Percentiles rank a stretch among this genome's conserved stretches.
phyloP scores from a whole-genome alignment of 1,284 basidiomycete species.

The Trichosporon ovoides region DNA sequence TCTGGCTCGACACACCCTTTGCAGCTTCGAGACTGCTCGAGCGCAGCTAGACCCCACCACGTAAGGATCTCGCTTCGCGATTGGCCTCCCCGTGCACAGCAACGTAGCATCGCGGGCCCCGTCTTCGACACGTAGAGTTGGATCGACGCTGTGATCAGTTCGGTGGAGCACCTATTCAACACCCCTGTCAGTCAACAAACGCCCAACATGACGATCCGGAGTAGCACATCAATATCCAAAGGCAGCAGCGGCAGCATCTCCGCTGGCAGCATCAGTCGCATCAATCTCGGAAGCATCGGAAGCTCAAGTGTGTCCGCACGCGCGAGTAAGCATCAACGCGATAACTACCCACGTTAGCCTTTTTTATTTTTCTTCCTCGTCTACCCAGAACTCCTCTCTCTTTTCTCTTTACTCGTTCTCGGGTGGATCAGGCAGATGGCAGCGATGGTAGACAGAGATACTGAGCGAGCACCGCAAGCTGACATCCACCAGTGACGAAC shows the following conservation, averaged over 20 bases:
- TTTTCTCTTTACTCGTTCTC: no score
- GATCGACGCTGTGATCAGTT: not conserved
- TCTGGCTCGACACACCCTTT: no score
- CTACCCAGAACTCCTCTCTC: not conserved
- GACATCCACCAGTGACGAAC: not conserved
- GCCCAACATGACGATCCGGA: slow-evolving; percentile 2
- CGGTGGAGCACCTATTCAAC: not conserved
- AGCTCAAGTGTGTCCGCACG: not conserved
- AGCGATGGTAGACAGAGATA: no score
- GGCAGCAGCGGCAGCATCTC: not conserved
- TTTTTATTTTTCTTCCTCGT: not conserved
- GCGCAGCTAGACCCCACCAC: no score
- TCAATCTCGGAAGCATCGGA: slow-evolving; percentile 2
- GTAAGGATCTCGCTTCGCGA: no score
- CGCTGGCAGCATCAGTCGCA: not conserved
- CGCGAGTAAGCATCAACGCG: slow-evolving; percentile 1
- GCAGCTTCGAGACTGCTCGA: no score
- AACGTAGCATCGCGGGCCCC: no score
- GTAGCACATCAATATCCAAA: slow-evolving; percentile 2
- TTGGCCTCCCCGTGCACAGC: no score
- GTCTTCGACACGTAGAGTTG: not conserved
- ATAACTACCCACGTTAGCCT: not conserved
- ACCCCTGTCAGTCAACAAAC: not conserved
- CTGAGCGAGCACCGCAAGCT: not conserved
- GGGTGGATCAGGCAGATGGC: no score